Conservation (phyloP, 768 basidiomycete genomes). For the Royoungia palumana region DNA sequence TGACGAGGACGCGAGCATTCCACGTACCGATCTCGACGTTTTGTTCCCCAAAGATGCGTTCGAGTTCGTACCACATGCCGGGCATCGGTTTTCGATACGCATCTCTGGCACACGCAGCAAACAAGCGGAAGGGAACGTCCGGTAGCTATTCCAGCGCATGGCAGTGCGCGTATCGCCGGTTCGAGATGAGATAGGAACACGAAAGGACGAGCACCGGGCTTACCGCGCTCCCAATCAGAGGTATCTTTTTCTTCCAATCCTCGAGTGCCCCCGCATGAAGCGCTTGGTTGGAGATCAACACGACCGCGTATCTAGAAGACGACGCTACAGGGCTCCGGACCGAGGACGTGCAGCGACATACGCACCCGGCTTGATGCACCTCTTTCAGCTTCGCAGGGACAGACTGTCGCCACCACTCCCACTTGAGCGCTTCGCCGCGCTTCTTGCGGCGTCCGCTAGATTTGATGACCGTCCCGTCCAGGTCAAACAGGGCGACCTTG, state of each 20-base stretch:
- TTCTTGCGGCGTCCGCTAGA: constrained; percentile 33
- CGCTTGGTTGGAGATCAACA: constrained; percentile 81
- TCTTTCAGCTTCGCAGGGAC: constrained; percentile 65
- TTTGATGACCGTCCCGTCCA: constrained; percentile 87
- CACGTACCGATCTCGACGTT: constrained; percentile 62
- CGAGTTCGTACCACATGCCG: constrained; percentile 80
- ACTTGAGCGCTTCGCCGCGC: constrained; percentile 33
- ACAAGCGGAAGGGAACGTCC: constrained; percentile 68
- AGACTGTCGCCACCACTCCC: constrained; percentile 65
- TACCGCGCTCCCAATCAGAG: constrained; percentile 61
- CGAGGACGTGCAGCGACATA: background rate
- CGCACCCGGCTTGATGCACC: constrained; percentile 59
- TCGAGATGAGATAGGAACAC: background rate
- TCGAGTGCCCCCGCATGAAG: constrained; percentile 46
- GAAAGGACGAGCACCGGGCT: constrained; percentile 16
- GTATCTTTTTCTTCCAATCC: constrained; percentile 77
- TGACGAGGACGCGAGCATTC: too few species aligned
- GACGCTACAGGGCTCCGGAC: background rate
- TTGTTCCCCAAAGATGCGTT: constrained; percentile 54
- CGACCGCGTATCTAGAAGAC: constrained; percentile 57
- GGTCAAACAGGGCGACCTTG: constrained; percentile 79
- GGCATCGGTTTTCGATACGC: constrained; percentile 82
- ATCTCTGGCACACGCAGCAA: constrained; percentile 76
- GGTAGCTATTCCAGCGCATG: constrained; percentile 47
- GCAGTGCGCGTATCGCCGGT: background rate